Evolutionary conservation across 331 rosid genomes (phyloP), one percentile per base, ranked within the genome.

Genomic region (Malus hybrid): DNA sequence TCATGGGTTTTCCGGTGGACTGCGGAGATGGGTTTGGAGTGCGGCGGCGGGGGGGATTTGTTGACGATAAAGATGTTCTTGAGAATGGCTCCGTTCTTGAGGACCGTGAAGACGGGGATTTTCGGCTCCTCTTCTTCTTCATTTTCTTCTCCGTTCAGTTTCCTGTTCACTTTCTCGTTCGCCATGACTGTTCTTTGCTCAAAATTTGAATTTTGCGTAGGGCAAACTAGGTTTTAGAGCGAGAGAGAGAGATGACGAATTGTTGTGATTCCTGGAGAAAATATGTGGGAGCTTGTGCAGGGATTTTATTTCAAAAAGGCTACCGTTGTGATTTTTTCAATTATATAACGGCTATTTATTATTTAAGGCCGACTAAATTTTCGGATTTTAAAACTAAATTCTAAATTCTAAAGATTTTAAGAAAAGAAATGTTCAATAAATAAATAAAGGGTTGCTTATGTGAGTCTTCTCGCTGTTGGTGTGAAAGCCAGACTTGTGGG

Each of bases 1-100:
- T 88, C 91, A 29, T 63, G 68, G 74, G 78, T 66, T 60, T 64
- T 86, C 29, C 6, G 84, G 46, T 1, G 65, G 74, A 64, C 14
- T 50, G 19, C 1, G 33, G 70, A 12, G 66, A 75, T 7, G 53
- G 74, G 68, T 56, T 77, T 39, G 26, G 61, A 33, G 24, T 19
- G 61, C 1, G 68, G 67, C 26, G 82, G 77, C 0, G 78, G 75
- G 3, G 63, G 68, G n/a, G 57, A 29, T 29, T 77, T 78, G 81
- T 78, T 82, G 74, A 93, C 73, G 63, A 93, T 75, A 85, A 87
- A 84, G 80, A 93, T 84, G 89, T 88, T 93, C 89, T 91, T 93
- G 82, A 93, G 84, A 70, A 86, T 85, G 12, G 83, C 77, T 4
- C 88, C 93, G 81, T 90, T 91, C 84, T 94, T 91, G 3, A 90